Base-by-base conservation (phyloP, 2,329 filamentous ascomycete genomes). In the Colletotrichum destructivum region DNA sequence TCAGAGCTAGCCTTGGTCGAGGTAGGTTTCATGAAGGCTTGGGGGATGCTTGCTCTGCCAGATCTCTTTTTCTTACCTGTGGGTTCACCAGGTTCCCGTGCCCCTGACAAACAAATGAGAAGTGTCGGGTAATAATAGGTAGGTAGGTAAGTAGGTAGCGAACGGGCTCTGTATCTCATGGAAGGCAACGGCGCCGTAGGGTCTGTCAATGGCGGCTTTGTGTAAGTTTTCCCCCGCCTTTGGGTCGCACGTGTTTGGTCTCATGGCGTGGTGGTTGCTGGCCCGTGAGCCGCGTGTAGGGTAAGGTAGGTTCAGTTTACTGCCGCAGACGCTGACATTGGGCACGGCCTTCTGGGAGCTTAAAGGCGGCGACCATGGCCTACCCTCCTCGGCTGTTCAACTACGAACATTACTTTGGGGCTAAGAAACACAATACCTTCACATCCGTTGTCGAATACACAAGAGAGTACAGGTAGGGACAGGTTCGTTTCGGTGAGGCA, bases 1-100 rank as follows among this genome's bases (percentile, higher is more conserved):
- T 71, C 62, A 64, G 69, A 68, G 69, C 69, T 57, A 71, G 57
- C 64, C 64, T 62, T 44, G 38, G 51, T 62, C 64, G 51, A 59
- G 69, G 69, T 46, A 59, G 15, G 69, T 71, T 71, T 71, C 57
- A 62, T 16, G 38, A 57, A 54, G 49, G 23, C 31, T 38, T 9
- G 18, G 11, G 31, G 31, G 52, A 21, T 56, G 54, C 54, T 15
- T 56, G 54, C 31, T 15, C 7, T 18, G 31, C 40, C 31, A 6
- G 35, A 21, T 12, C 16, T 47, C 44, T 21, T 7, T n/a, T 11
- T 11, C 35, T 9, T 38, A 38, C 35, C 18, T n/a, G 44, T 9
- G 44, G 16, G 18, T 38, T 47, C 18, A 47, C 44, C 44, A 11
- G 18, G 7, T 46, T 18, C 44, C 18, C 18, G 7, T n/a, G 15